Evolutionary conservation across 2,329 filamentous ascomycete species (phyloP), one percentile per base, ranked within the genome.

Genomic region (Fusarium burgessii): DNA sequence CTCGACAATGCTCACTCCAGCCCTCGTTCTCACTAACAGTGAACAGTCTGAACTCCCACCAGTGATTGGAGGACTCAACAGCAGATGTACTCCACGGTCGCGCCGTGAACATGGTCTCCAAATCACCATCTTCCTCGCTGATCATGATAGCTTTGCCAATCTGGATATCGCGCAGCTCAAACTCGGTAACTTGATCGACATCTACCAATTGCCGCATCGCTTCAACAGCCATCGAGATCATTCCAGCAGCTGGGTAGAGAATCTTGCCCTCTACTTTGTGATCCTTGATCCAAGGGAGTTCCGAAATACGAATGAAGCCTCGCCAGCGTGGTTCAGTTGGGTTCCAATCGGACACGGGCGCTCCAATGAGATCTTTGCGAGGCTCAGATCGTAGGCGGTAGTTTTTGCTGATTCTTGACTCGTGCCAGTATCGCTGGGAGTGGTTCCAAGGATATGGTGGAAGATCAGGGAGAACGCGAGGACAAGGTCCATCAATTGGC

Each of bases 241-340:
- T 43, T 6, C 52, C 52, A 27, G 40, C 52, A n/a, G 40, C 52
- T 6, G 52, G 52, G 20, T 43, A 56, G 17, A 56, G 40, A 13
- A 56, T 56, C 40, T 43, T 43, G 11, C 40, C 40, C 20, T 43
- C 40, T 2, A 56, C 40, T 11, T 56, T 43, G 20, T 56, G 52
- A 35, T 55, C 52, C 29, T 45, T 43, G 17, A 57, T 36, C 54
- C 54, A 57, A 4, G 54, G 54, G 15, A 38, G 42, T 14, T 57
- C 54, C 3, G 33, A 47, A 4, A 38, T 20, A 17, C 54, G 41
- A 18, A 57, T 47, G 33, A 36, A 47, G 18, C 33, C 42, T 33
- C 52, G 20, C 52, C 52, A 56, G 8, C 52, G 40, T 20, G 52
- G 40, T 17, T 56, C 40, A 10, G 15, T 45, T 4, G 52, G 40